Evolutionary conservation across 345 rosid species (phyloP).

Genomic region (Lepidium didymum): DNA sequence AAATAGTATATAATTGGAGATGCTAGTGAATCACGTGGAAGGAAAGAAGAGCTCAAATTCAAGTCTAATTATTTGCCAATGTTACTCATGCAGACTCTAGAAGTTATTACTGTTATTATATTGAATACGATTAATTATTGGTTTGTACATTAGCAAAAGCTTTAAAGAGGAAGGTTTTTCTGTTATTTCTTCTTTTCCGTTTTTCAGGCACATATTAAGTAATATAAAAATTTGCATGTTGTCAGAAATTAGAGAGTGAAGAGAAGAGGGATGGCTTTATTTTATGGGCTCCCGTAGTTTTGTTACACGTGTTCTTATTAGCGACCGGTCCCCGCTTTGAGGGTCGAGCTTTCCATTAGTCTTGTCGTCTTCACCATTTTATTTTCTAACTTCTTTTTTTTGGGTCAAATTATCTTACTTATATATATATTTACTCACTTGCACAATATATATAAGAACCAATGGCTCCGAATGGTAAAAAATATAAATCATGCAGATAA

Average conservation of each 20-base stretch:
- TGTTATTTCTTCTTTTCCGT: not conserved
- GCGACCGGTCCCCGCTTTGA: constrained; percentile 30
- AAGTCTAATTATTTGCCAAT: not conserved
- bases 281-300: not conserved
- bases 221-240: constrained; percentile 22
- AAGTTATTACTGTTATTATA: constrained; percentile 2
- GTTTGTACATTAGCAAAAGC: constrained; percentile 5
- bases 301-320: constrained; percentile 12
- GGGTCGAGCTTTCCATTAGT: constrained; percentile 27
- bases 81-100: not conserved
- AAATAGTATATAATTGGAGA: not conserved
- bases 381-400: not conserved
- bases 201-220: not conserved
- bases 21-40: constrained; percentile 18
- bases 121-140: not conserved
- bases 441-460: not conserved
- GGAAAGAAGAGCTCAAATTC: not conserved
- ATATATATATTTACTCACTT: not conserved
- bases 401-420: not conserved
- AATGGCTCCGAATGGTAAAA: no score
- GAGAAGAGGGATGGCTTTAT: constrained; percentile 5
- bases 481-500: no score
- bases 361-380: not conserved
- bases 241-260: constrained; percentile 9
- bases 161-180: constrained; percentile 6